phyloP scores from a whole-genome alignment of 1,284 basidiomycete species.

The Trametes sp. region DNA sequence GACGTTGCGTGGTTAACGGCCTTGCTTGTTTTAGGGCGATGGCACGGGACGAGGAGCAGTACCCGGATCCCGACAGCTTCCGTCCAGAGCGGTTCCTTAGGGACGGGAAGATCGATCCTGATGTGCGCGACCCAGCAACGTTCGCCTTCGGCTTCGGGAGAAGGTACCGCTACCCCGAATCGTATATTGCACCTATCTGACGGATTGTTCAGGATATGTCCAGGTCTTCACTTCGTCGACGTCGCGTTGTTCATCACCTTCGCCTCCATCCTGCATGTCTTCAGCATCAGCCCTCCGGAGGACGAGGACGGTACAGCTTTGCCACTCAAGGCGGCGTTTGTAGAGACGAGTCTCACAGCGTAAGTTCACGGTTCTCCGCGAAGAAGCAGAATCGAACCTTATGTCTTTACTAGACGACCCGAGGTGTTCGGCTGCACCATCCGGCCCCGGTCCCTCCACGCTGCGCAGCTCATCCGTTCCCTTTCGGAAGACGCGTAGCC shows the following conservation, averaged over 20 bases:
- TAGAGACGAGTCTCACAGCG: constrained; percentile 11
- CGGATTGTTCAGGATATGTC: constrained; percentile 14
- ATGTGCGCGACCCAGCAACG: constrained; percentile 13
- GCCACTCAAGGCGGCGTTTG: not conserved
- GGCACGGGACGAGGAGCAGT: constrained; percentile 6
- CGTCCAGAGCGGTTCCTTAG: constrained; percentile 11
- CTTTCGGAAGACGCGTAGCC: not conserved
- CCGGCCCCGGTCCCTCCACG: constrained; percentile 2
- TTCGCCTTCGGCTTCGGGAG: constrained; percentile 19
- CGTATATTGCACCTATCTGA: not conserved
- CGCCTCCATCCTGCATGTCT: constrained; percentile 19
- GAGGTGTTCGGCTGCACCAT: constrained; percentile 15
- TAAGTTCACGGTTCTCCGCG: not conserved
- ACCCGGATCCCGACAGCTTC: constrained; percentile 13
- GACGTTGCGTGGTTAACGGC: constrained; percentile 4
- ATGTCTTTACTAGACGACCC: constrained; percentile 4
- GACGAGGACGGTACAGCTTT: constrained; percentile 1
- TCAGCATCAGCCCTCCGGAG: constrained; percentile 5
- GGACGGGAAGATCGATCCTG: constrained; percentile 11
- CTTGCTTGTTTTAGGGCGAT: constrained; percentile 7
- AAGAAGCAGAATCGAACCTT: not conserved
- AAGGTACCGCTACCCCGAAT: constrained; percentile 3
- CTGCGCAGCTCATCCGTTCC: not conserved
- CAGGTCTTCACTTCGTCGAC: constrained; percentile 19
- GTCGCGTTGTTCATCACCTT: constrained; percentile 15